Evolutionary conservation across 139 green algal species (phyloP), one percentile per base, ranked within the genome.

Genomic region (Nannochloris sp.): DNA sequence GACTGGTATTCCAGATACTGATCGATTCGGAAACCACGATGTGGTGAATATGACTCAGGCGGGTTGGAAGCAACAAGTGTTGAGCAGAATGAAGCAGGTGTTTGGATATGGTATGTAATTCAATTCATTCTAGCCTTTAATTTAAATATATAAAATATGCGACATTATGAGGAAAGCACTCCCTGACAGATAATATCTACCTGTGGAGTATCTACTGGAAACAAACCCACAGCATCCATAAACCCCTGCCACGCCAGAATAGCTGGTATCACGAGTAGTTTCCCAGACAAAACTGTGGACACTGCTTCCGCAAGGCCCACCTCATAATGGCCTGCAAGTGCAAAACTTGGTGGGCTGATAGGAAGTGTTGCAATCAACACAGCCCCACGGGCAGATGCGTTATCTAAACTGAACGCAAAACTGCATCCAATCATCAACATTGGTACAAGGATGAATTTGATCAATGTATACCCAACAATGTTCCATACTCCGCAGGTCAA

Each of bases 31-130:
- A 30, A 80, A 89, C 57, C 70, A 75, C 43, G 82, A 91, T 71
- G 79, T 86, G 57, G 62, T 80, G 50, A 71, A 71, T 40, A 76
- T 77, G 5, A 80, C 77, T 17, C 70, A 87, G 58, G 61, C 73
- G 23, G 89, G 89, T 31, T 96, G 89, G 89, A 63, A 77, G 29
- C 40, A 77, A 43, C 86, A 89, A 67, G 79, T 96, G 6, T 84
- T 94, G 25, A 55, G 69, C 23, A 76, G 84, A 20, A 90, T 95
- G 31, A 75, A 71, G 6, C 61, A 65, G 25, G 79, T 91, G 12
- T 95, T 95, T 74, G 89, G 89, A 5, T 95, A 86, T 61, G 89
- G 89, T 10, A 59, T 75, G 13, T 91, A 70, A 75, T 45, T 56
- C 56, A 45, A 56, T 20, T 56, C 48, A 66, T 20, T 56, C 26